Evolutionary conservation across 345 rosid genomes (phyloP).

Genomic region (Salix dunnii): DNA sequence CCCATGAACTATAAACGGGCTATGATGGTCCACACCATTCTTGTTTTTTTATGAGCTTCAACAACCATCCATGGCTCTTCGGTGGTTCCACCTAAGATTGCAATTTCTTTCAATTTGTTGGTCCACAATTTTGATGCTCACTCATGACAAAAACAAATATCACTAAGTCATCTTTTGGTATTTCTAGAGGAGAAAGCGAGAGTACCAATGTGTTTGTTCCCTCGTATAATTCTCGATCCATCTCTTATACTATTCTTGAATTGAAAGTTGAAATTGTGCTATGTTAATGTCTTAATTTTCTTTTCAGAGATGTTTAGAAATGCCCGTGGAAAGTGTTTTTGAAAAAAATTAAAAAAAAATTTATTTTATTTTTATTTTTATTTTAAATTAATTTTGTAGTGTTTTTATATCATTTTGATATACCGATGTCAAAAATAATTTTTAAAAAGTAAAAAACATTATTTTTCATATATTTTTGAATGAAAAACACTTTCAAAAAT

Average conservation of each 20-base stretch:
- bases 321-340: too few species aligned
- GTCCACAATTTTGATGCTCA: not conserved
- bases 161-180: not conserved
- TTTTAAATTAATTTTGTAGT: too few species aligned
- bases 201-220: not conserved
- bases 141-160: not conserved
- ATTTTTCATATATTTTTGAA: too few species aligned
- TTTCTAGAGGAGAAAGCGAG: not conserved
- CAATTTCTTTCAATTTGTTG: not conserved
- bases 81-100: not conserved
- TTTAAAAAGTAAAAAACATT: too few species aligned
- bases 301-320: too few species aligned
- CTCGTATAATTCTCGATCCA: not conserved
- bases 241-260: not conserved
- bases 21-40: not conserved
- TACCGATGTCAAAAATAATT: too few species aligned
- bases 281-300: conserved; percentile 11
- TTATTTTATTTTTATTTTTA: too few species aligned
- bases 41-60: not conserved
- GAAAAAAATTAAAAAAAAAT: too few species aligned
- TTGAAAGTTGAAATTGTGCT: not conserved
- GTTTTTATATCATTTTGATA: too few species aligned
- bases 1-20: not conserved
- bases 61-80: not conserved
- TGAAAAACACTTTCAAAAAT: too few species aligned